Base-by-base conservation (phyloP, 1,284 basidiomycete species). In the Takashimella koratensis region DNA sequence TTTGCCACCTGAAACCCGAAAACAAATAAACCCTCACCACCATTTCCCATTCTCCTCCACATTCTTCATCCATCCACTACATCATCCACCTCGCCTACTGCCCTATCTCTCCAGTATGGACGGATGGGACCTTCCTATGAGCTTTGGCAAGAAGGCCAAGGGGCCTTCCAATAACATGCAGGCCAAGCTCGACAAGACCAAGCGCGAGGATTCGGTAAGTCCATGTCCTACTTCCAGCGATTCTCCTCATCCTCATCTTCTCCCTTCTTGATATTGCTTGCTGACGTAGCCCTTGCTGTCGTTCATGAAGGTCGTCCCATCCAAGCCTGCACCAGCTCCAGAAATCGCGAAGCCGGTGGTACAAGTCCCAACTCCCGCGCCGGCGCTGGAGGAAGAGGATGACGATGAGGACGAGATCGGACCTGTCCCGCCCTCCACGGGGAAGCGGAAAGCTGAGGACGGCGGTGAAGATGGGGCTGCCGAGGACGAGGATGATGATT, bases 121-220 rank as follows among this genome's bases (percentile, higher is more conserved):
- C 24, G 65, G 60, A n/a, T 67, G 67, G 25, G 72, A 66, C 22
- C 64, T 76, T 2, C 75, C 75, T 2, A 75, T 76, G 71, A 71
- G 70, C 62, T 77, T 77, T 55, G 76, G 76, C 58, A 77, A 77
- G 58, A 76, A 75, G 60, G 60, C 71, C 45, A 75, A 74, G 53
- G 56, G 55, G 19, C 54, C 49, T 8, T 23, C 56, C 6, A 51
- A 57, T 19, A 69, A 67, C 11, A 52, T 70, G 16, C 52, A 60
- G 40, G 60, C 62, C 13, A 72, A 76, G 56, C 57, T 77, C 19
- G 73, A 71, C n/a, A 65, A 67, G 51, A 75, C 75, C 4, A 74
- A 73, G 60, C 65, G 76, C 46, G 58, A 57, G 12, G 68, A 58
- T 8, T 16, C 42, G n/a, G 51, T 53, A 43, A 24, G 54, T 43